A percentile compares a stretch with the other conserved stretches of the same genome.
These are phyloP conservation scores for Clarireedia paspali DNA, from an alignment of 2,329 filamentous ascomycete species.

Conservation along the genomic window DNA sequence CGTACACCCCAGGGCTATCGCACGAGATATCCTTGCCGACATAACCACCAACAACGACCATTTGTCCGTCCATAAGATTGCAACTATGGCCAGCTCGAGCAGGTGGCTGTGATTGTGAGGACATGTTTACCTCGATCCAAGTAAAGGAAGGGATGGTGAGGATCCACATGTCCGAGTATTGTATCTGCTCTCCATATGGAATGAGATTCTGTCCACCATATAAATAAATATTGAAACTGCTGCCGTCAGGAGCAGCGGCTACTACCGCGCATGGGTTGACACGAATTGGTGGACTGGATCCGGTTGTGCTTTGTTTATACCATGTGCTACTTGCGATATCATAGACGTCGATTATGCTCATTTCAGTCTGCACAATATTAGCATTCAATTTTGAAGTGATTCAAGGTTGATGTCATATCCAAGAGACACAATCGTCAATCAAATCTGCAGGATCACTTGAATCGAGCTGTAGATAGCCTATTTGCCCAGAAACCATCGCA, in stretches of 20 bases:
- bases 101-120: slow-evolving; percentile 46
- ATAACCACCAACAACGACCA: slow-evolving; percentile 65
- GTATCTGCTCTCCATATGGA: slow-evolving; percentile 47
- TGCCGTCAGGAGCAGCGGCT: slow-evolving; percentile 62
- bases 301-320: slow-evolving; percentile 67
- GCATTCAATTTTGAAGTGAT: not conserved
- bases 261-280: slow-evolving; percentile 68
- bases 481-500: no score
- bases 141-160: slow-evolving; percentile 65
- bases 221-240: slow-evolving; percentile 70
- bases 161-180: slow-evolving; percentile 69
- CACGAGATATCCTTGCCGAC: slow-evolving; percentile 52
- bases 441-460: no score
- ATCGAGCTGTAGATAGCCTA: no score
- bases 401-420: slow-evolving; percentile 26
- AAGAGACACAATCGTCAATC: no score
- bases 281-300: slow-evolving; percentile 52
- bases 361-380: slow-evolving; percentile 40
- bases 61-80: slow-evolving; percentile 61
- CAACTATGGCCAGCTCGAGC: slow-evolving; percentile 62
- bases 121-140: slow-evolving; percentile 58
- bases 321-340: slow-evolving; percentile 64
- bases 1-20: slow-evolving; percentile 62
- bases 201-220: slow-evolving; percentile 69
- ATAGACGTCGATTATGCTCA: slow-evolving; percentile 68